Evolutionary conservation across 75 land plant genomes (phyloP).

Genomic region (Sequoia sempervirens): DNA sequence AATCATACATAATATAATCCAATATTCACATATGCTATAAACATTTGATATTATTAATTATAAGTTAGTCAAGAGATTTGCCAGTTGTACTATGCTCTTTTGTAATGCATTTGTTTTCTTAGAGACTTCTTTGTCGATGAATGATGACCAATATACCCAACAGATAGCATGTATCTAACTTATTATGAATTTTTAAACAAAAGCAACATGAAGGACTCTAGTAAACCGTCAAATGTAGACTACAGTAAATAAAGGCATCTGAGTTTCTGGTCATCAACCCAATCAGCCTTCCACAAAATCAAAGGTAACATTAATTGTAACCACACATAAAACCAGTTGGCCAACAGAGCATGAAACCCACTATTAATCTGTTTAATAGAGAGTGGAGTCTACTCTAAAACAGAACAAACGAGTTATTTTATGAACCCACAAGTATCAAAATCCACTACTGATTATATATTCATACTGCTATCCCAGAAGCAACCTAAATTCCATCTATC

Average conservation of each 20-base stretch:
- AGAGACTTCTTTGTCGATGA: neutral
- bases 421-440: neutral
- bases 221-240: neutral
- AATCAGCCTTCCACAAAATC: neutral
- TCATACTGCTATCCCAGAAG: neutral
- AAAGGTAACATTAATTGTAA: no score
- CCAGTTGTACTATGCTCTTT: neutral
- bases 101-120: no score
- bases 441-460: neutral
- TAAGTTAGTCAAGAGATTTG: neutral
- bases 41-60: no score
- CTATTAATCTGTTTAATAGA: neutral
- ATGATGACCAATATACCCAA: neutral
- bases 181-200: neutral
- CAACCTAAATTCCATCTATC: no score
- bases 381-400: neutral
- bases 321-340: neutral
- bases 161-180: neutral
- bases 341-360: neutral
- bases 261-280: neutral
- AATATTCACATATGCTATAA: neutral
- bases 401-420: neutral
- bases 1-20: neutral
- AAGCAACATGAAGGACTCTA: neutral
- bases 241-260: neutral